Base-by-base conservation (phyloP, 371 early-diverging fungal genomes). In the Syncephalastrum sp. region DNA sequence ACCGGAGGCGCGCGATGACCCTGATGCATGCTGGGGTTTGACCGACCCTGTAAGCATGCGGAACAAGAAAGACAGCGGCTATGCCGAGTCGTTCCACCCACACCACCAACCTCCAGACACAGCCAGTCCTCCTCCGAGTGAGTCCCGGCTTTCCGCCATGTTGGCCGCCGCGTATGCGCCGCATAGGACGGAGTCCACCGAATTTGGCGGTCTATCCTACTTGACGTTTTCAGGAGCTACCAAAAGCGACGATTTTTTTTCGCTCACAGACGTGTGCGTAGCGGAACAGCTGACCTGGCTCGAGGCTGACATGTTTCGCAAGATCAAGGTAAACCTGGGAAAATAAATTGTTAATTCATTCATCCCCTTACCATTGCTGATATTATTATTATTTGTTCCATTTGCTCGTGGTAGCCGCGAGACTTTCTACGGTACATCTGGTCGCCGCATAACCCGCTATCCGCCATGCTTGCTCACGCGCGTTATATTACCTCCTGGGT, bases 261-360 rank as follows among this genome's bases (percentile, higher is more conserved):
- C 38, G 38, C 38, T 33, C 38, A 33, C 38, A 12, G 72, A 78
- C 19, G 57, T 63, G 43, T 72, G 68, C 10, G 60, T 87, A 33
- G 85, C 88, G 1, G 75, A 81, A 25, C 88, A 87, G 52, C 61
- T 87, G 57, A 84, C 85, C 2, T 73, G 82, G 66, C 72, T 85
- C 24, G 88, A 85, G 53, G 64, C 69, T 16, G 61, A 63, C 13
- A 67, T 79, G 19, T 82, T 84, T 57, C 59, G 64, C 13, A 69
- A 63, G 21, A 70, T 83, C 50, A 65, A 54, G 43, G 43, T 19
- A 24, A 19, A 21, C 1, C 47, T 16, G 12, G 24, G n/a, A n/a
- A 56, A 56, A 29, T 15, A 42, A 47, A 19, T 23, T 16, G 33
- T 16, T 5, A 0, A 10, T 21, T 21, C 21, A 21, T 21, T 21